phyloP scores from a whole-genome alignment of 345 rosid species.

The Boechera divaricarpa region DNA sequence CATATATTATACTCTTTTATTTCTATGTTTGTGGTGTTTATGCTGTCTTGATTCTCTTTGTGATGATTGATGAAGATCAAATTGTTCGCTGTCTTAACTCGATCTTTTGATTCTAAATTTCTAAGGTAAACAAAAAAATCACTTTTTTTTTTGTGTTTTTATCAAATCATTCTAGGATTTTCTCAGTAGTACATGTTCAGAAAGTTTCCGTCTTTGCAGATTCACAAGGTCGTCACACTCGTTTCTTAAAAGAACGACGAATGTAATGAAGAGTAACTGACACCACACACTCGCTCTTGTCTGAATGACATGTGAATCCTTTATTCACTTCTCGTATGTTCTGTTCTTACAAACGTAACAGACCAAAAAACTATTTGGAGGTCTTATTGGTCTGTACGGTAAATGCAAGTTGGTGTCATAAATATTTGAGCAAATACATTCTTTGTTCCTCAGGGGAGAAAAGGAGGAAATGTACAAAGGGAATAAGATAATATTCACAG shows the following conservation, averaged over 20 bases:
- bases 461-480: constrained; percentile 32
- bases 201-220: constrained; percentile 21
- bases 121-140: background rate
- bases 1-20: background rate
- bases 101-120: background rate
- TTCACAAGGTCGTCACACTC: constrained; percentile 74
- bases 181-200: background rate
- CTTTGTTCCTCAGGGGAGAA: constrained; percentile 1
- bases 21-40: no score
- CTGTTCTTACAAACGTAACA: constrained; percentile 18
- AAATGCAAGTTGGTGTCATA: background rate
- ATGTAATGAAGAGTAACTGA: constrained; percentile 55
- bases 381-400: background rate
- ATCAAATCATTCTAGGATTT: background rate
- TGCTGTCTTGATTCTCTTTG: no score
- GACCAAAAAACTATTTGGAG: background rate
- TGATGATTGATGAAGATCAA: no score
- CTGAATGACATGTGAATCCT: background rate
- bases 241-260: constrained; percentile 75
- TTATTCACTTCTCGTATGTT: background rate
- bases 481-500: background rate
- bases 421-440: constrained; percentile 30
- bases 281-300: background rate
- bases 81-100: no score
- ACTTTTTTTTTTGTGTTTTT: background rate